Percentiles rank a stretch among this genome's conserved stretches.
These are phyloP conservation scores for Paraphoma chrysanthemicola DNA, from an alignment of 2,329 filamentous ascomycete genomes.

Conservation along the genomic window DNA sequence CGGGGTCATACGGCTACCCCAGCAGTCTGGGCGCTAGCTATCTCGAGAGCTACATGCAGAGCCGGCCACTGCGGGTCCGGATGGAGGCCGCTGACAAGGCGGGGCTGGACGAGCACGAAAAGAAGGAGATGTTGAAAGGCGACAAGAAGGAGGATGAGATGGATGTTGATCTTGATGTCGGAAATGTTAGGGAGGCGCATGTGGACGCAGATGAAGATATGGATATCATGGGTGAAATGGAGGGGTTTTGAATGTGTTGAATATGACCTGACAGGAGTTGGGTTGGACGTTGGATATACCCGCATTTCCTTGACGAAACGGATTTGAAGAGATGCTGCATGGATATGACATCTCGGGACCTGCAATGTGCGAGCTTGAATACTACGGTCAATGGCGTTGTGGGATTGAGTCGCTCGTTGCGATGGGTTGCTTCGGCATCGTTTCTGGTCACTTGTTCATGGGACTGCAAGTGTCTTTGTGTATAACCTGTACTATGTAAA, in stretches of 20 bases:
- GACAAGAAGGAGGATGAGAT: conserved; percentile 11
- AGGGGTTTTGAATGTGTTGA: conserved; percentile 33
- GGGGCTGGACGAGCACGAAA: conserved; percentile 32
- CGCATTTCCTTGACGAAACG: neutral
- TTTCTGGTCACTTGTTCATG: too few relatives aligned
- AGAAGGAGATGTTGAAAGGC: conserved; percentile 18
- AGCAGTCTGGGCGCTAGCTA: conserved; percentile 45
- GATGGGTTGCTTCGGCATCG: neutral
- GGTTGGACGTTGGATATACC: neutral
- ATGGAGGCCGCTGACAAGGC: conserved; percentile 43
- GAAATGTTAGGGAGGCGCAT: neutral
- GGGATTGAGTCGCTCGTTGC: neutral
- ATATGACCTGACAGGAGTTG: neutral
- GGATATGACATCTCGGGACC: too few relatives aligned
- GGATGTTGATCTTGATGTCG: conserved; percentile 5
- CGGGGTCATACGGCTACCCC: conserved; percentile 44
- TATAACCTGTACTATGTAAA: conserved; percentile 6
- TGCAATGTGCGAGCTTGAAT: neutral
- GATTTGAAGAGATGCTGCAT: too few relatives aligned
- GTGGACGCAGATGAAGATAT: conserved; percentile 22
- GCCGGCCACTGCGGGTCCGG: conserved; percentile 43
- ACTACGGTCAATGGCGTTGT: neutral
- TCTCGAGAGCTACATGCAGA: conserved; percentile 47
- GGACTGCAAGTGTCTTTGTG: neutral
- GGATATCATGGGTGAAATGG: conserved; percentile 44